Conservation (phyloP, 495 filamentous ascomycete genomes). For the Articulospora tetracladia region DNA sequence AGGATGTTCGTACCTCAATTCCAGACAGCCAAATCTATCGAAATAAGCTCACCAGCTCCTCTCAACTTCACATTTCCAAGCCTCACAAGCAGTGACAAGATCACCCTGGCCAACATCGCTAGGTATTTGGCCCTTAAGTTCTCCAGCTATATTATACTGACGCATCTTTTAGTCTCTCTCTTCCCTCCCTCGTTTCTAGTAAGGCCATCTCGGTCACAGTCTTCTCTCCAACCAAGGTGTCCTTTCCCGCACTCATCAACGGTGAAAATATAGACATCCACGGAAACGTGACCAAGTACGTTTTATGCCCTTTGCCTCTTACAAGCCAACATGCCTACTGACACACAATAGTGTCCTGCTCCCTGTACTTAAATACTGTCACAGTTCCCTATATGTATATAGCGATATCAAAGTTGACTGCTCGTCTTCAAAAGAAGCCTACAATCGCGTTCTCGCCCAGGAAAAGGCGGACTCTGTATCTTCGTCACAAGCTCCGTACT, state of each 20-base stretch:
- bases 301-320: no score
- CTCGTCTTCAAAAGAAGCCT: neutral
- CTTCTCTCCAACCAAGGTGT: neutral
- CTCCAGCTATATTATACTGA: neutral
- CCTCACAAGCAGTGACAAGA: neutral
- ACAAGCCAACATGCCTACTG: neutral
- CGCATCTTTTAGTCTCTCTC: neutral
- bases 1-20: neutral
- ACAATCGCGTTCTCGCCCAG: neutral
- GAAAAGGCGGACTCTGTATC: neutral
- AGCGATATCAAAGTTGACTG: neutral
- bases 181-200: neutral
- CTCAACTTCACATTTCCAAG: neutral
- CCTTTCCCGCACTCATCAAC: neutral
- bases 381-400: neutral
- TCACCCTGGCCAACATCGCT: neutral
- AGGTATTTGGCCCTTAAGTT: neutral
- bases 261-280: neutral
- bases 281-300: neutral
- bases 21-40: neutral
- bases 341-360: neutral
- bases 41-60: neutral
- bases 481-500: neutral
- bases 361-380: neutral
- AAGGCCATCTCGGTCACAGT: neutral